Evolutionary conservation across 257 asterid species (phyloP).

Genomic region (Cinchona pubescens): DNA sequence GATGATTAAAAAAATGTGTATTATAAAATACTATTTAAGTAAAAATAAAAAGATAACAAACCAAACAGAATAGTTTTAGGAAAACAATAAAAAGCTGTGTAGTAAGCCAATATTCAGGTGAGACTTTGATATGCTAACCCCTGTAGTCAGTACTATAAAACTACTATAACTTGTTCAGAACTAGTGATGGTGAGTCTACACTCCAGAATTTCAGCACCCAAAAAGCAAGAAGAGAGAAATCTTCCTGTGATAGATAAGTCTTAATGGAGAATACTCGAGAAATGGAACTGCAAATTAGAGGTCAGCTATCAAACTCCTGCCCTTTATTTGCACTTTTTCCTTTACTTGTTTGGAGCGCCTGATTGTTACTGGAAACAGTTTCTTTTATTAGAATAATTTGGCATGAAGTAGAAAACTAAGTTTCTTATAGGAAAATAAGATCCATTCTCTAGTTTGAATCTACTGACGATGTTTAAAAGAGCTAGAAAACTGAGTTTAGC

Average conservation of each 20-base stretch:
- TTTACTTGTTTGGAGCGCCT: not conserved
- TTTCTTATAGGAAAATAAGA: too few species aligned
- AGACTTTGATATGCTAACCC: not conserved
- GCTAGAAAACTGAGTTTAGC: not conserved
- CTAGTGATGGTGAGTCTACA: not conserved
- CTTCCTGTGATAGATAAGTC: not conserved
- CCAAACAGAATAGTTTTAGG: too few species aligned
- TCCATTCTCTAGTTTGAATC: not conserved
- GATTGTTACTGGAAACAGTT: not conserved
- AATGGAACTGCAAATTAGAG: conserved; percentile 31
- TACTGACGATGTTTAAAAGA: not conserved
- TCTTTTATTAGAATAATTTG: not conserved
- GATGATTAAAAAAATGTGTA: too few species aligned
- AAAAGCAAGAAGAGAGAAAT: not conserved
- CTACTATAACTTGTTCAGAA: too few species aligned
- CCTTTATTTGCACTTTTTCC: not conserved
- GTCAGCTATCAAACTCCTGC: conserved; percentile 8
- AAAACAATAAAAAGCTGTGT: not conserved
- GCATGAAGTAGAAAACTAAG: not conserved
- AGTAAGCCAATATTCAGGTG: not conserved
- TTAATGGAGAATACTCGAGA: conserved; percentile 27
- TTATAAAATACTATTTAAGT: too few species aligned
- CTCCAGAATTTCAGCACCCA: not conserved
- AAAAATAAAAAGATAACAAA: too few species aligned
- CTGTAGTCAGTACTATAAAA: too few species aligned